Conservation (phyloP, 2,329 filamentous ascomycete species). For the Daldinia sp. region DNA sequence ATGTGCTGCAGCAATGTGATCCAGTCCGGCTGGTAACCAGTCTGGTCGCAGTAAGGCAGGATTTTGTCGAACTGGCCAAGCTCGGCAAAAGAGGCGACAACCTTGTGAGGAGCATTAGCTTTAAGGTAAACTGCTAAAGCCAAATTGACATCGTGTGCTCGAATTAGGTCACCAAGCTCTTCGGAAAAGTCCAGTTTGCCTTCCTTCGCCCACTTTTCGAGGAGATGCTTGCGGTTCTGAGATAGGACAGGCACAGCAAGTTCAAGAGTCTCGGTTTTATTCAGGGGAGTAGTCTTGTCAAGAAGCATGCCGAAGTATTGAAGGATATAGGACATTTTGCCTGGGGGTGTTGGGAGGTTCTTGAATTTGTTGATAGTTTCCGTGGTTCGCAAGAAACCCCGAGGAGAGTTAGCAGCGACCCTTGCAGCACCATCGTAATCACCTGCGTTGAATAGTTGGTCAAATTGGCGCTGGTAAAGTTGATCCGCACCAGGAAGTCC, state of each 20-base stretch:
- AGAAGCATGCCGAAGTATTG: constrained; percentile 98
- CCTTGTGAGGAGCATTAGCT: constrained; percentile 91
- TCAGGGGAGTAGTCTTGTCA: constrained; percentile 87
- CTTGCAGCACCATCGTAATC: constrained; percentile 92
- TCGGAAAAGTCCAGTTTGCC: constrained; percentile 97
- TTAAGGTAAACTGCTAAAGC: constrained; percentile 91
- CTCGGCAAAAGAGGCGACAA: constrained; percentile 94
- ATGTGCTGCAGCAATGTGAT: constrained; percentile 93
- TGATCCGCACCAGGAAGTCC: constrained; percentile 94
- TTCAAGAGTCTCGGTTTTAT: constrained; percentile 94
- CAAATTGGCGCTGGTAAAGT: constrained; percentile 92
- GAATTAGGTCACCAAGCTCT: constrained; percentile 93
- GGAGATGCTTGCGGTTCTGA: constrained; percentile 92
- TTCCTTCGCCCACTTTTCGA: constrained; percentile 98
- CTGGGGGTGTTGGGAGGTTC: constrained; percentile 80
- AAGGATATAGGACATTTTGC: constrained; percentile 91
- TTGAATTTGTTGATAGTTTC: constrained; percentile 98
- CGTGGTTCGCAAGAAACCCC: constrained; percentile 92
- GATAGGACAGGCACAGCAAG: constrained; percentile 91
- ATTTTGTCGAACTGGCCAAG: constrained; percentile 98
- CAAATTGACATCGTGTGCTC: constrained; percentile 87
- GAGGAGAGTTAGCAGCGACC: constrained; percentile 94
- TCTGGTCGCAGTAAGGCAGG: constrained; percentile 86
- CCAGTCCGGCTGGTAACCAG: constrained; percentile 94
- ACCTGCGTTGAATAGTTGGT: constrained; percentile 82